phyloP scores from a whole-genome alignment of 2,329 filamentous ascomycete species.

The Epichloe sp. region DNA sequence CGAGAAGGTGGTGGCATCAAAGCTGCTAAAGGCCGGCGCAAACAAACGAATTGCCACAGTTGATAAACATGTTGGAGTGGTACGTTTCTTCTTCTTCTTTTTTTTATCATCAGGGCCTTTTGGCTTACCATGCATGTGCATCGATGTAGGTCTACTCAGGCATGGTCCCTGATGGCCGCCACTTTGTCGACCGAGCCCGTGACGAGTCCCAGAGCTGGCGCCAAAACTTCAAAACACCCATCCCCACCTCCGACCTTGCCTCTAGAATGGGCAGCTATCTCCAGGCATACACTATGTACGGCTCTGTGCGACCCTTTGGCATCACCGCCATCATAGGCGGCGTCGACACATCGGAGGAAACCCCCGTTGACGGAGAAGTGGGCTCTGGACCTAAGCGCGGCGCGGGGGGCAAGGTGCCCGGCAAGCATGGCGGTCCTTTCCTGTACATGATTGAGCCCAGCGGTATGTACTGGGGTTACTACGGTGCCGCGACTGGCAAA shows the following conservation, averaged over 20 bases:
- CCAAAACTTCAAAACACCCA: conserved; percentile 86
- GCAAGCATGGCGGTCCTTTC: conserved; percentile 74
- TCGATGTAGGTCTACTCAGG: conserved; percentile 72
- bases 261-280: conserved; percentile 91
- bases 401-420: conserved; percentile 66
- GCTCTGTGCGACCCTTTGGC: conserved; percentile 89
- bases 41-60: conserved; percentile 97
- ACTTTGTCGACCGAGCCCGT: conserved; percentile 87
- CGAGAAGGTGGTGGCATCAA: conserved; percentile 92
- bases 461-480: conserved; percentile 97
- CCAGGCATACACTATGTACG: conserved; percentile 95
- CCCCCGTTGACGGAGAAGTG: conserved; percentile 84
- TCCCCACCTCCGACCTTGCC: conserved; percentile 76
- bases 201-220: conserved; percentile 90
- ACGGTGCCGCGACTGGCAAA: conserved; percentile 93
- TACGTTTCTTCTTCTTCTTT: conserved; percentile 34
- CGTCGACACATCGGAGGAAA: conserved; percentile 79
- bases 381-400: conserved; percentile 67
- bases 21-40: conserved; percentile 84
- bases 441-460: conserved; percentile 99
- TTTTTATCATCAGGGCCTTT: background rate
- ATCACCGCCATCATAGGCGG: conserved; percentile 90
- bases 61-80: conserved; percentile 85
- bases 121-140: background rate
- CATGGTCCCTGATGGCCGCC: conserved; percentile 85